A percentile compares a stretch with the other conserved stretches of the same genome.
These are phyloP conservation scores for Priceomyces melissophilus DNA, from an alignment of 805 yeast genomes.

Conservation along the genomic window DNA sequence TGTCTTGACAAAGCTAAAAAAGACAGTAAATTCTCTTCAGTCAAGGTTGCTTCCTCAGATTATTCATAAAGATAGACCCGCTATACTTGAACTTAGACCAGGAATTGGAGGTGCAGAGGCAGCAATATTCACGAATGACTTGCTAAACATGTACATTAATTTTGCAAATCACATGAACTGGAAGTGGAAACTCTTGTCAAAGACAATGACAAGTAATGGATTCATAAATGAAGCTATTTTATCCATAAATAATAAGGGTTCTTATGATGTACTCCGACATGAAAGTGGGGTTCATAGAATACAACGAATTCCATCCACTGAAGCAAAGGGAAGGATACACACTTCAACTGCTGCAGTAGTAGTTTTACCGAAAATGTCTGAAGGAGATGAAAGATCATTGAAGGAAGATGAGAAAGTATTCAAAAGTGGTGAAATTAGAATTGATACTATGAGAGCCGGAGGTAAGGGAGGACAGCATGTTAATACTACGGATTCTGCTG, in stretches of 20 bases:
- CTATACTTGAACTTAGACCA: conserved; percentile 83
- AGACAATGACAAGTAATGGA: conserved; percentile 54
- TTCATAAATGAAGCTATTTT: conserved; percentile 75
- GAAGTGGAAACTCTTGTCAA: conserved; percentile 60
- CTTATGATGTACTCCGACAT: conserved; percentile 67
- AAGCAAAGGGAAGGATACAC: conserved; percentile 89
- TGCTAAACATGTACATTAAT: conserved; percentile 75
- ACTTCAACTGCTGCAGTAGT: conserved; percentile 96
- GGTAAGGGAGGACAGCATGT: conserved; percentile 99
- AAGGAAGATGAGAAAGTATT: conserved; percentile 63
- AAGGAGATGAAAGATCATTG: conserved; percentile 46
- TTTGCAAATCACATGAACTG: conserved; percentile 66
- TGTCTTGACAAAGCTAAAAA: conserved; percentile 42
- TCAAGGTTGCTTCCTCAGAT: conserved; percentile 68
- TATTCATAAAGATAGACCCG: conserved; percentile 70
- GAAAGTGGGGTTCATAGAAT: conserved; percentile 98
- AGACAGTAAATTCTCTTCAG: conserved; percentile 46
- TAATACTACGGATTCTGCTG: conserved; percentile 96
- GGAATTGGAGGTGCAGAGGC: conserved; percentile 98
- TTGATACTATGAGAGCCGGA: conserved; percentile 96
- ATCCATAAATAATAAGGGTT: conserved; percentile 66
- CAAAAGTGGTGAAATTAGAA: conserved; percentile 81
- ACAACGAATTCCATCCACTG: conserved; percentile 91
- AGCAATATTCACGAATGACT: conserved; percentile 75
- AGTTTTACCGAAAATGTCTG: conserved; percentile 78